phyloP scores from a whole-genome alignment of 345 rosid genomes.

The Syzygium aqueum region DNA sequence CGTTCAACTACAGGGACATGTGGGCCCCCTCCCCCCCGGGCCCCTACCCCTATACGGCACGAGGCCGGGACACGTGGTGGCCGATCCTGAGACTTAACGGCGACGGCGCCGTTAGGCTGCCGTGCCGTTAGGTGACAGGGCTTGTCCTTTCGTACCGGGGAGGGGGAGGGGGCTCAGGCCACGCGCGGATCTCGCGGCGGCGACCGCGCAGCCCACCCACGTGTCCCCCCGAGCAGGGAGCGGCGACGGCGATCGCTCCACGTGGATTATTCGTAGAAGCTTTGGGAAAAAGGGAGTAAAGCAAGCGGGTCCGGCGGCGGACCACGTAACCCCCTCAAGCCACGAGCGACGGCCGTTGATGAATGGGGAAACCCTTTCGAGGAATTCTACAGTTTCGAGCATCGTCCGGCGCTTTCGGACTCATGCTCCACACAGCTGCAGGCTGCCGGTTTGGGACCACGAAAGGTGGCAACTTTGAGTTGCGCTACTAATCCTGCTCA shows the following conservation, averaged over 20 bases:
- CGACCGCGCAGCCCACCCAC: constrained; percentile 3
- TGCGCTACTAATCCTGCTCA: too few relatives aligned
- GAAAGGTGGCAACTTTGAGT: too few relatives aligned
- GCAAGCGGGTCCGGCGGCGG: too few relatives aligned
- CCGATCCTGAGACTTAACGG: not conserved
- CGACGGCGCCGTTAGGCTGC: constrained; percentile 25
- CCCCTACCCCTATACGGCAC: not conserved
- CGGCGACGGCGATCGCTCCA: not conserved
- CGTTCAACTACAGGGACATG: not conserved
- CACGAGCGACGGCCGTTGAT: not conserved
- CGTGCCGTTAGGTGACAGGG: constrained; percentile 33
- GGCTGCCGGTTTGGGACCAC: too few relatives aligned
- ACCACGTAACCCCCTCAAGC: too few relatives aligned
- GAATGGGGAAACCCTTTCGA: not conserved
- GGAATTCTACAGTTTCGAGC: not conserved
- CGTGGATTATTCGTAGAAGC: constrained; percentile 5
- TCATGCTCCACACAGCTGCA: too few relatives aligned
- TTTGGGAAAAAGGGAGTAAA: not conserved
- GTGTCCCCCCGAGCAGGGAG: constrained; percentile 6
- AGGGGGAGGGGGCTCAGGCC: not conserved
- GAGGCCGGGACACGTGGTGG: constrained; percentile 19
- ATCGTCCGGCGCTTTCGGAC: too few relatives aligned
- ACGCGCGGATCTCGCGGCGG: constrained; percentile 29
- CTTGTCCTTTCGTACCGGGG: not conserved
- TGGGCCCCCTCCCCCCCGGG: not conserved